phyloP scores from a whole-genome alignment of 23 red algal species.

The Agarophyton chilense region DNA sequence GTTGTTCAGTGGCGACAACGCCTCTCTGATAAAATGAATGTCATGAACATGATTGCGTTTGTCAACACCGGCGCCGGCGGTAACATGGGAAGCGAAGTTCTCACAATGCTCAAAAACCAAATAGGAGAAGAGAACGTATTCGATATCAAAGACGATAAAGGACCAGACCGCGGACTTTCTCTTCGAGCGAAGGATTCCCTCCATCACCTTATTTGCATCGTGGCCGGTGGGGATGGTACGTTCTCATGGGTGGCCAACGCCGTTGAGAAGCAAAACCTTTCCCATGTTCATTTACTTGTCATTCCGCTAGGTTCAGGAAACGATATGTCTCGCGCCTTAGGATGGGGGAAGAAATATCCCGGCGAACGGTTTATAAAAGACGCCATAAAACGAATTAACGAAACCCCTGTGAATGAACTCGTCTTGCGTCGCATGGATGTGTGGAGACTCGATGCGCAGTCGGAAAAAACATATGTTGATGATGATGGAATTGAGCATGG shows the following conservation, averaged over 20 bases:
- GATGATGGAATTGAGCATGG: conserved; percentile 46
- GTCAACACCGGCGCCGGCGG: conserved; percentile 83
- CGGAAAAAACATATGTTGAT: background rate
- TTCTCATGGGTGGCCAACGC: conserved; percentile 79
- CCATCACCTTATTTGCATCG: conserved; percentile 53
- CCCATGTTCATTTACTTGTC: conserved; percentile 60
- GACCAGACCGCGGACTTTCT: conserved; percentile 55
- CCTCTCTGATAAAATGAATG: background rate
- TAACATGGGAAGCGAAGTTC: conserved; percentile 54
- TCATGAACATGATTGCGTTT: conserved; percentile 78
- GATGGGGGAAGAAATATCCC: conserved; percentile 88
- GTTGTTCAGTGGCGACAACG: background rate
- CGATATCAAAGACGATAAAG: conserved; percentile 75
- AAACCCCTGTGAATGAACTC: conserved; percentile 28
- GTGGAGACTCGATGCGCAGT: conserved; percentile 62
- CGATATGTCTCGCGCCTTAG: conserved; percentile 90
- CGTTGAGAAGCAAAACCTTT: conserved; percentile 55
- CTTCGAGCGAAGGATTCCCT: conserved; percentile 7
- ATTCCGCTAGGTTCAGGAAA: conserved; percentile 97
- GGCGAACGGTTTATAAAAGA: background rate
- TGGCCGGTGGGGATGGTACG: conserved; percentile 97
- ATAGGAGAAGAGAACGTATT: conserved; percentile 85
- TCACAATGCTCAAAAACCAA: conserved; percentile 55
- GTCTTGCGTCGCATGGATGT: conserved; percentile 57
- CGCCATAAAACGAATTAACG: conserved; percentile 2